Evolutionary conservation across 108 stramenopile species (phyloP).

Genomic region (Stephanodiscus minutulus): DNA sequence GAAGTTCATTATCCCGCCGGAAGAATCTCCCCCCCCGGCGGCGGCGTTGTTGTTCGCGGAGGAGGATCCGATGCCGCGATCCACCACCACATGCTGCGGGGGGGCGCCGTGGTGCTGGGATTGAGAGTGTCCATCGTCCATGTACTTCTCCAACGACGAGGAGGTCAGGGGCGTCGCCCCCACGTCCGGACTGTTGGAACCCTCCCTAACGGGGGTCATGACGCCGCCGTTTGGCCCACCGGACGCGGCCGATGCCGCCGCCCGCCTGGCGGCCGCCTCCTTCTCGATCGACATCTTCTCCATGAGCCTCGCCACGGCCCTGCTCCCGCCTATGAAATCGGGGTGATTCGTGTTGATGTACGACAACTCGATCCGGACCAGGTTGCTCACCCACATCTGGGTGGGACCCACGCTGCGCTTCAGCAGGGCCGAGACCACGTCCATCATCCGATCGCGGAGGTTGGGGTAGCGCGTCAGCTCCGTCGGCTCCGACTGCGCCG

Average conservation of each 20-base stretch:
- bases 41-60: conserved; percentile 18
- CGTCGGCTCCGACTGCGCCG: conserved; percentile 82
- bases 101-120: conserved; percentile 42
- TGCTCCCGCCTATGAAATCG: conserved; percentile 95
- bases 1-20: conserved; percentile 89
- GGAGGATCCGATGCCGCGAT: conserved; percentile 21
- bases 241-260: conserved; percentile 28
- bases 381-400: conserved; percentile 93
- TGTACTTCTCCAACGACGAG: conserved; percentile 57
- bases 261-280: conserved; percentile 50
- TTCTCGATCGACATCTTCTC: conserved; percentile 68
- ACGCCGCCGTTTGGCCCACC: conserved; percentile 15
- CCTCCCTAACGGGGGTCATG: conserved; percentile 42
- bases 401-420: conserved; percentile 81
- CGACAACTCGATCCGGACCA: conserved; percentile 94
- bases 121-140: conserved; percentile 50
- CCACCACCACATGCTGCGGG: conserved; percentile 51
- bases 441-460: conserved; percentile 91
- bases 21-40: conserved; percentile 38
- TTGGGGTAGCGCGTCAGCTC: conserved; percentile 92
- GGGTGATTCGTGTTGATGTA: conserved; percentile 99
- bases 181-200: conserved; percentile 6
- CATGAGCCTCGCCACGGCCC: conserved; percentile 88
- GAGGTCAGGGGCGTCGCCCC: conserved; percentile 60
- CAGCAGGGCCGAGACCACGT: conserved; percentile 76